Base-by-base conservation (phyloP, 2,329 filamentous ascomycete species). In the Epichloe gansuensis region DNA sequence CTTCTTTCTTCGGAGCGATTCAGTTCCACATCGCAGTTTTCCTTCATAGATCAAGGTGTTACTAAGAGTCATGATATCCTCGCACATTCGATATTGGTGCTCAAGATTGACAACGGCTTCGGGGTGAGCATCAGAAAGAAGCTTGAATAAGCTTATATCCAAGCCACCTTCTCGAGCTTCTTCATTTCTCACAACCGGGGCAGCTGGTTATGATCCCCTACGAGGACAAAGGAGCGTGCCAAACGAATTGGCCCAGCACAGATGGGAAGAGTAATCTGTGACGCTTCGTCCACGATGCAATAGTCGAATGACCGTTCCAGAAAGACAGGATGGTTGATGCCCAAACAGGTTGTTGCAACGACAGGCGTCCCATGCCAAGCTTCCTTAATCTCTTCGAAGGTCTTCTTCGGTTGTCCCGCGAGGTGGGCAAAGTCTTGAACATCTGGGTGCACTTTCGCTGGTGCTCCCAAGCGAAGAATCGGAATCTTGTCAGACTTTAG, bases 61-160 rank as follows among this genome's bases (percentile, higher is more conserved):
- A 57, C 89, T 94, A 13, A 98, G 77, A 2, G 85, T 78, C 91
- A 97, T 97, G 55, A 98, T 87, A 56, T 98, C 93, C 59, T 93
- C 87, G 62, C 89, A 95, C 93, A 98, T 98, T 56, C 93, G 88
- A 65, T 98, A 98, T 65, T 98, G 93, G 62, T 96, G 90, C 61
- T 93, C 90, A 2, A 98, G 78, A 57, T 87, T 95, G 56, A 94
- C 88, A 2, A 98, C 91, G 1, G 90, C 90, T 46, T 82, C 74
- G 0, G 93, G 91, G 57, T 97, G 91, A 0, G 80, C 78, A 62
- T 97, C 93, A 1, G 90, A 96, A 12, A 98, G 78, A 3, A 93
- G 77, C 65, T 95, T 95, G 77, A 98, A 98, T 50, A 98, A 75
- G 65, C 88, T 95, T 46, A 96, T 79, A 65, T 98, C 93, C 5